phyloP scores from a whole-genome alignment of 75 land plant genomes.

The Pinus taeda region DNA sequence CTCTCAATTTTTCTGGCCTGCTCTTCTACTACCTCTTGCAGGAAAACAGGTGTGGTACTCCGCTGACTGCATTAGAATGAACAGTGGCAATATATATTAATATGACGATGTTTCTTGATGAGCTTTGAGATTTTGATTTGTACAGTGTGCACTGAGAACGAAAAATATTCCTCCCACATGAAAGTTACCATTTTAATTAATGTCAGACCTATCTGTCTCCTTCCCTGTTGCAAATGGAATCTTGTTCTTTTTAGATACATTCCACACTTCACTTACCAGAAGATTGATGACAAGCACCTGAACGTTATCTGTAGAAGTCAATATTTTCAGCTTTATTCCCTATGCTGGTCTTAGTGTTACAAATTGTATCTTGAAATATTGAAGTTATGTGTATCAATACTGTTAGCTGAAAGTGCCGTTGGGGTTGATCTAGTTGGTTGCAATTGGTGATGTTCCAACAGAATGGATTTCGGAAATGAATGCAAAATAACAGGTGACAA shows the following conservation, averaged over 20 bases:
- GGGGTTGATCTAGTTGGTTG: no score
- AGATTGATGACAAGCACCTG: not conserved
- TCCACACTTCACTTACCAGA: not conserved
- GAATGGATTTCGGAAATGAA: no score
- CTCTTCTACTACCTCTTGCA: constrained; percentile 84
- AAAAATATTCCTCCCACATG: not conserved
- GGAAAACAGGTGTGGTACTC: constrained; percentile 68
- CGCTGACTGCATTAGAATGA: not conserved
- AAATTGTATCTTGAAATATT: no score
- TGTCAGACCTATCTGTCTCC: not conserved
- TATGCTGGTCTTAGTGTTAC: not conserved
- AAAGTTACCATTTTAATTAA: not conserved
- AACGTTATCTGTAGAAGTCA: not conserved
- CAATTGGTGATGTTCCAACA: no score
- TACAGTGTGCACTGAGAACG: not conserved
- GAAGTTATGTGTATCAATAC: no score
- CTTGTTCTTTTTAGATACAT: not conserved
- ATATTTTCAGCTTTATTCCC: not conserved
- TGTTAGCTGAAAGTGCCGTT: no score
- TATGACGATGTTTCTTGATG: not conserved
- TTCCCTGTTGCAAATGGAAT: not conserved
- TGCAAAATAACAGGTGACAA: no score
- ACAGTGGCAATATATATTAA: not conserved
- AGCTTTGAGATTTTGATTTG: not conserved
- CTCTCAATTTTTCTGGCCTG: constrained; percentile 94